Evolutionary conservation across 306 rosid genomes (phyloP).

Genomic region (Cucurbita moschata): DNA sequence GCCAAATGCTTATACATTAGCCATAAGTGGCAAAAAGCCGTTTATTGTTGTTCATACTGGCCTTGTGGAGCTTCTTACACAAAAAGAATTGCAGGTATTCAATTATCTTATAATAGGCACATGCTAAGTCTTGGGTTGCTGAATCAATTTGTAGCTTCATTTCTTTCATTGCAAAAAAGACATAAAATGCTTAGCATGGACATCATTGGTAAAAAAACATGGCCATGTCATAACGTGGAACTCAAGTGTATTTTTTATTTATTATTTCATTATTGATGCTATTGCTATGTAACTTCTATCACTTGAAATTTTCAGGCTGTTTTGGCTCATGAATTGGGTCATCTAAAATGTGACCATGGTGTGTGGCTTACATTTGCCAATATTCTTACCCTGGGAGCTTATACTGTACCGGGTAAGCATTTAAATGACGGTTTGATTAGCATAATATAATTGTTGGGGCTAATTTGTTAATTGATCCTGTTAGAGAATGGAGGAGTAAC

Average conservation of each 20-base stretch:
- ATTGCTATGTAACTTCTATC: conserved; percentile 14
- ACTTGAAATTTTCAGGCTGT: conserved; percentile 49
- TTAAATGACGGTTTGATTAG: conserved; percentile 2
- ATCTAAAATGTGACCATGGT: conserved; percentile 95
- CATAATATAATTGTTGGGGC: not conserved
- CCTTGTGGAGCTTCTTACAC: conserved; percentile 90
- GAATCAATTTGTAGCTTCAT: not conserved
- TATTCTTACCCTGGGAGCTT: conserved; percentile 91
- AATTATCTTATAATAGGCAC: conserved; percentile 5
- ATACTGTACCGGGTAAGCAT: conserved; percentile 68
- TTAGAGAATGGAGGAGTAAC: not conserved
- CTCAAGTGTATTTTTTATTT: not conserved
- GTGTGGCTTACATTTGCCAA: conserved; percentile 94
- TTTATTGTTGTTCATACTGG: conserved; percentile 87
- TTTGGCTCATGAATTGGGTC: conserved; percentile 98
- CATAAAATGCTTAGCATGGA: not conserved
- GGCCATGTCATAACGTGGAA: not conserved
- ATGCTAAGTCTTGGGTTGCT: not conserved
- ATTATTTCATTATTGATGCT: not conserved
- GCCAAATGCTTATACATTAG: conserved; percentile 95
- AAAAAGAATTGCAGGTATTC: conserved; percentile 71
- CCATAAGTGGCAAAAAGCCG: conserved; percentile 82
- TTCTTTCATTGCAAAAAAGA: not conserved
- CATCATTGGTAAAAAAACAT: not conserved
- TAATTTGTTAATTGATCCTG: not conserved